Evolutionary conservation across 2,329 filamentous ascomycete species (phyloP).

Genomic region (Colletotrichum gigasporum): DNA sequence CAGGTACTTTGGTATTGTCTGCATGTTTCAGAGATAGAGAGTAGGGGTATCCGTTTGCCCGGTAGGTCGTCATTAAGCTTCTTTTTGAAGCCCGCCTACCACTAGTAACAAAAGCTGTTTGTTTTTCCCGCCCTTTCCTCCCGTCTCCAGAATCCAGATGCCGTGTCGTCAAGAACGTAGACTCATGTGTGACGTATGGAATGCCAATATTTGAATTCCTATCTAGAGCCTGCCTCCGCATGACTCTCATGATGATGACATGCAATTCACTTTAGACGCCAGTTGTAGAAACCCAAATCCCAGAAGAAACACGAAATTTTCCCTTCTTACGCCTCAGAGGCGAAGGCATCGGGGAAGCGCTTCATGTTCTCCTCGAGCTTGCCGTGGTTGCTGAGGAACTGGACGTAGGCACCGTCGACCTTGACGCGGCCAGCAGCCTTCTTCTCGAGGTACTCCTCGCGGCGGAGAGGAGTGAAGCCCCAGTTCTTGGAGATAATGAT

Average conservation of each 20-base stretch:
- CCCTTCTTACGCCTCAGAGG: constrained; percentile 58
- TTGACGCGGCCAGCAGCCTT: constrained; percentile 93
- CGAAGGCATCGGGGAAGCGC: constrained; percentile 94
- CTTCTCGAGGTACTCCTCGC: constrained; percentile 96
- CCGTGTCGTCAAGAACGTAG: constrained; percentile 1
- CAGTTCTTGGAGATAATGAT: constrained; percentile 99
- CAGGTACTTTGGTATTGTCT: neutral
- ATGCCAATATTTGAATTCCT: constrained; percentile 35
- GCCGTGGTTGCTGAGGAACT: constrained; percentile 98
- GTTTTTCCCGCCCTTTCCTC: neutral
- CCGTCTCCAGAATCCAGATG: constrained; percentile 3
- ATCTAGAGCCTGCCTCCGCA: constrained; percentile 33
- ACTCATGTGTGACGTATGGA: constrained; percentile 27
- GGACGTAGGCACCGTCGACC: constrained; percentile 98
- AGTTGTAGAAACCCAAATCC: constrained; percentile 49
- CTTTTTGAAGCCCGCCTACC: neutral
- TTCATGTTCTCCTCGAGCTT: constrained; percentile 86
- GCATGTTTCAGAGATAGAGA: neutral
- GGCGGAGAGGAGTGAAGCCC: constrained; percentile 98
- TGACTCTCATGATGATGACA: constrained; percentile 43
- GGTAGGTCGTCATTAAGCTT: constrained; percentile 1
- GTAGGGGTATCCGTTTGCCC: neutral
- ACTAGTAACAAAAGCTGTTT: neutral
- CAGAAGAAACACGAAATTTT: constrained; percentile 36
- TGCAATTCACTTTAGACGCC: constrained; percentile 54